These are phyloP conservation scores for Trametes pubescens DNA, from an alignment of 1,284 basidiomycete genomes.

Conservation along the genomic window DNA sequence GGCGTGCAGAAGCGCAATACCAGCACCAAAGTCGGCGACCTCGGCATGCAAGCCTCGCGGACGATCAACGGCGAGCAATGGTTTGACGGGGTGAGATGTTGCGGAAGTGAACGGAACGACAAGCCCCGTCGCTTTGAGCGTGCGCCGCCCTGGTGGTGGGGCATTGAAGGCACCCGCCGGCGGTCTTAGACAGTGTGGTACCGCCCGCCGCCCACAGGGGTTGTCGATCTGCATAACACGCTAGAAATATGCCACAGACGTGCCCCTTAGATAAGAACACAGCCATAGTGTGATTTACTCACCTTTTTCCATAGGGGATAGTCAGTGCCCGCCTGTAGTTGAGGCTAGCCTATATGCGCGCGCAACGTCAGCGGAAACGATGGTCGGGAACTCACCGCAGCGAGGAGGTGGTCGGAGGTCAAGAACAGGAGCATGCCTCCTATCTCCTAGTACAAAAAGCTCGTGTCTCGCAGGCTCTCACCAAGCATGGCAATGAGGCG, in stretches of 20 bases:
- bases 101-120: neutral
- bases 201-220: neutral
- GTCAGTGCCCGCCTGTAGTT: neutral
- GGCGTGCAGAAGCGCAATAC: conserved; percentile 1
- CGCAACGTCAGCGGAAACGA: neutral
- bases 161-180: conserved; percentile 1
- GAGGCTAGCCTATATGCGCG: neutral
- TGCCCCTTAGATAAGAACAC: neutral
- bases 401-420: too few relatives aligned
- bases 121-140: neutral
- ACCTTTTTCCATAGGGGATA: neutral
- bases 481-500: neutral
- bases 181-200: neutral
- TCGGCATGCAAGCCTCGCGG: neutral
- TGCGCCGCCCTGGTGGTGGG: neutral
- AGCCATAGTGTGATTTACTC: neutral
- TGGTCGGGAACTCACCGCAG: too few relatives aligned
- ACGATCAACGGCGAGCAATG: neutral
- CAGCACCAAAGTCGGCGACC: conserved; percentile 1
- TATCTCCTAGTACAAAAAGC: neutral
- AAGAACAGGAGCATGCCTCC: neutral
- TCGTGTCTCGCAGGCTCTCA: neutral
- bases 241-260: neutral
- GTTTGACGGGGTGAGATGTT: neutral
- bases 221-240: neutral